These are phyloP conservation scores for Sordaria brevicollis DNA, from an alignment of 495 filamentous ascomycete species.

Conservation along the genomic window DNA sequence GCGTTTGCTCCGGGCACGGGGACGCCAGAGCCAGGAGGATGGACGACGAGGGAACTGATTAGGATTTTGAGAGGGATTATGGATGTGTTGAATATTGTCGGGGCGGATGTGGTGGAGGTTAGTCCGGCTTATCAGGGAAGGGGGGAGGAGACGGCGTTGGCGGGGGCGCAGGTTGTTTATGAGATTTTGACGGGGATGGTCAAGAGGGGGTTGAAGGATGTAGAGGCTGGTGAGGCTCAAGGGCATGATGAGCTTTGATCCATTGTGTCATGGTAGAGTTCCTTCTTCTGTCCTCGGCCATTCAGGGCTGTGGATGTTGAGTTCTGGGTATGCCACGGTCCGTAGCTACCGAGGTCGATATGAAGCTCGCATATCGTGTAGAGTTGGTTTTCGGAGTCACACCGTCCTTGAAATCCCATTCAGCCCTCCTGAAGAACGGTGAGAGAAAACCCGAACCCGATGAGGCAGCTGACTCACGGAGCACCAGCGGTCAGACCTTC, in stretches of 20 bases:
- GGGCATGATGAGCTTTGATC: slow-evolving; percentile 27
- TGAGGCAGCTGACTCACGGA: not conserved
- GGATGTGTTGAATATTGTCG: slow-evolving; percentile 60
- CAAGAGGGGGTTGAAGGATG: slow-evolving; percentile 39
- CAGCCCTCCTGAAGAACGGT: not conserved
- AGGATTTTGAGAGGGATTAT: slow-evolving; percentile 53
- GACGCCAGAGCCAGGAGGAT: slow-evolving; percentile 64
- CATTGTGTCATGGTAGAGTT: not conserved
- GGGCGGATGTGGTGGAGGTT: slow-evolving; percentile 77
- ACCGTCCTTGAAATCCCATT: not conserved
- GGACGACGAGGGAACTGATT: slow-evolving; percentile 65
- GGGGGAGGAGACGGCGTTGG: slow-evolving; percentile 74
- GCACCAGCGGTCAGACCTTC: not conserved
- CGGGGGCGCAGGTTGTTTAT: slow-evolving; percentile 72
- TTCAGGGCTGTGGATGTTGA: not conserved
- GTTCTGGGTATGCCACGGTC: not conserved
- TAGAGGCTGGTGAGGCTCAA: slow-evolving; percentile 5
- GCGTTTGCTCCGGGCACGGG: slow-evolving; percentile 62
- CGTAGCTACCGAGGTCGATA: not conserved
- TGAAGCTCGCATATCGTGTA: not conserved
- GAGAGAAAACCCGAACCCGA: not conserved
- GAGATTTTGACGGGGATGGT: slow-evolving; percentile 78
- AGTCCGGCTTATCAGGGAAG: slow-evolving; percentile 76
- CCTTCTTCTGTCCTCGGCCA: not conserved
- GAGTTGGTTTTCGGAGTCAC: not conserved